Base-by-base conservation (phyloP, 257 asterid species). In the Eucommia ulmoides region DNA sequence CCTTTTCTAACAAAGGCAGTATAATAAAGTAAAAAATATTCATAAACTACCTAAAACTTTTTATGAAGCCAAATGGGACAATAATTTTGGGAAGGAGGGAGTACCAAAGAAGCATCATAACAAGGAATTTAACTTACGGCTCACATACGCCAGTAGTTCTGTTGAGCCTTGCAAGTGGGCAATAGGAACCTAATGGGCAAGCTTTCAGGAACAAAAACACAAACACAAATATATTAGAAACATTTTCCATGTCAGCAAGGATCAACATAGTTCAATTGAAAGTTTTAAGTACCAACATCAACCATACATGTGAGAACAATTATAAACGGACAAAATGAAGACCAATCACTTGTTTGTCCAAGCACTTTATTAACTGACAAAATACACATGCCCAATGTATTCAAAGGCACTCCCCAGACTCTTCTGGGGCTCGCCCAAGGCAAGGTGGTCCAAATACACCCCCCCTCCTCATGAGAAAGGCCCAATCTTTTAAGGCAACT, bases 171-270 rank as follows among this genome's bases (percentile, higher is more conserved):
- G 94, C 85, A 55, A 64, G 73, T 50, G 97, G 97, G 61, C 97
- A 87, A 51, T 81, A 78, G 23, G 97, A 79, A 65, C 97, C 97
- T 66, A 83, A 50, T 9, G 97, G 97, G 55, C 97, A 87, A 15
- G 97, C 97, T 87, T n/a, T 56, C 77, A 65, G 25, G 51, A 71
- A 35, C 58, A 60, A 58, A 20, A 64, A 63, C 54, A 52, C 18
- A 38, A 23, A 23, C 53, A 24, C 8, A 2, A 8, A 10, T 8
- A 2, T 8, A 42, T 42, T 16, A 42, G 48, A 42, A 10, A 42
- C 48, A 18, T 0, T 16, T 42, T 42, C 48, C 2, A 17, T 42
- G 20, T 16, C 15, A 17, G 0, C 44, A 4, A 6, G n/a, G n/a
- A 35, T 35, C 44, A 35, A 35, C 9, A 11, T 35, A 0, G 3